These are phyloP conservation scores for Caryopteris hybrid DNA, from an alignment of 305 asterid genomes.

Conservation along the genomic window DNA sequence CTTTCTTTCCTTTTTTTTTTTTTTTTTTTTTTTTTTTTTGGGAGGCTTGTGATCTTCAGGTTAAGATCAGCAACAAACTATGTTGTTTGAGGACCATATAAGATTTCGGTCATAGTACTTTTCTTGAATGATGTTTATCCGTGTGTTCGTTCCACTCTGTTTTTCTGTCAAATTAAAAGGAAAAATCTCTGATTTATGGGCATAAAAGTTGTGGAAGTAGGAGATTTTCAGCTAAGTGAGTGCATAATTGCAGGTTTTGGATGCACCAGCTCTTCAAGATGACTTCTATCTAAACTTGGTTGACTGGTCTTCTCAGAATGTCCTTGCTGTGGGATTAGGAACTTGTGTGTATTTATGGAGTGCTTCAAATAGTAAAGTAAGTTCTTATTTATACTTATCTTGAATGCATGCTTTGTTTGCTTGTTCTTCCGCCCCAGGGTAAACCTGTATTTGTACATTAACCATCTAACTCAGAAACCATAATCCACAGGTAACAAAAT, in stretches of 20 bases:
- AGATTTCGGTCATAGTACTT: not conserved
- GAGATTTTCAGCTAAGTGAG: not conserved
- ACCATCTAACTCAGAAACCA: not conserved
- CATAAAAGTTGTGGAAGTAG: not conserved
- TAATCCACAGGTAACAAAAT: slow-evolving; percentile 68
- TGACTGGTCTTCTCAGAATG: slow-evolving; percentile 99
- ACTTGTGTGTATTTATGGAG: slow-evolving; percentile 96
- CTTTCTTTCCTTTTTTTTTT: too few species aligned
- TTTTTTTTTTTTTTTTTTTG: too few species aligned
- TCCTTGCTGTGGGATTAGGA: slow-evolving; percentile 97
- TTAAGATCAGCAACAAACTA: too few species aligned
- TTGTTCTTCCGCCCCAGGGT: not conserved
- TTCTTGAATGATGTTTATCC: not conserved
- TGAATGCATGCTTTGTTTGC: not conserved
- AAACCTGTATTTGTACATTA: too few species aligned
- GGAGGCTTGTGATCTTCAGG: too few species aligned
- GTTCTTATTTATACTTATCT: slow-evolving; percentile 15
- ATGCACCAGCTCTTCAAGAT: slow-evolving; percentile 98
- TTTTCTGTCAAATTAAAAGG: not conserved
- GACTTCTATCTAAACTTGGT: slow-evolving; percentile 94
- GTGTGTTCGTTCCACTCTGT: not conserved
- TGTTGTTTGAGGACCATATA: not conserved
- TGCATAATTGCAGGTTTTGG: slow-evolving; percentile 64
- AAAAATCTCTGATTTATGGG: not conserved
- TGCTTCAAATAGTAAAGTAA: slow-evolving; percentile 89